Conservation (phyloP, 495 filamentous ascomycete species). For the Gamarada debralockiae region DNA sequence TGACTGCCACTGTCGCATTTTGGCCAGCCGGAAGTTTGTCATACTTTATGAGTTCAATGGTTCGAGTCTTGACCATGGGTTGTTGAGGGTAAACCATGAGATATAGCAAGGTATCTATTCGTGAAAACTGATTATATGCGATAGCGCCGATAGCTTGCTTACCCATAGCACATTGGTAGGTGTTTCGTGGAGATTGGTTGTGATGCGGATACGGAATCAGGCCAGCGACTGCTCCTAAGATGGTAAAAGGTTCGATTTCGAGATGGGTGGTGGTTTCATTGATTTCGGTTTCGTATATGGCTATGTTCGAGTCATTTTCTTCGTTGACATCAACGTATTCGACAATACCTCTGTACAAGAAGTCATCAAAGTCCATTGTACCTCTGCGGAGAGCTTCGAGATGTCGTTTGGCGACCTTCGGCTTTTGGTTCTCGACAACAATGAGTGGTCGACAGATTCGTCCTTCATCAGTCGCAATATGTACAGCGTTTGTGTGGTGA, state of each 20-base stretch:
- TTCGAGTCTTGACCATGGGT: constrained; percentile 93
- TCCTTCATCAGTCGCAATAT: constrained; percentile 95
- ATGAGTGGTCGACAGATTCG: constrained; percentile 94
- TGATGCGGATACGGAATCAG: constrained; percentile 98
- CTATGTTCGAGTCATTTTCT: constrained; percentile 93
- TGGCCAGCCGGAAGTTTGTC: constrained; percentile 96
- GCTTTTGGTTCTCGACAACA: constrained; percentile 80
- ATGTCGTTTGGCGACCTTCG: constrained; percentile 71
- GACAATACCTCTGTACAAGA: constrained; percentile 80
- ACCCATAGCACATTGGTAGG: constrained; percentile 99
- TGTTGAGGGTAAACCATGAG: constrained; percentile 97
- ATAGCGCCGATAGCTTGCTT: constrained; percentile 99
- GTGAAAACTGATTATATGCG: constrained; percentile 92
- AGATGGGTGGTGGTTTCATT: constrained; percentile 80
- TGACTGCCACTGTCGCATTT: constrained; percentile 94
- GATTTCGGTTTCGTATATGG: constrained; percentile 81
- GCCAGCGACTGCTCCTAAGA: constrained; percentile 94
- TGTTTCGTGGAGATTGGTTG: constrained; percentile 98
- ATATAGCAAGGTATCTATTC: constrained; percentile 93
- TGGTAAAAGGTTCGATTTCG: constrained; percentile 96
- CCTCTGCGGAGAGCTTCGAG: constrained; percentile 76
- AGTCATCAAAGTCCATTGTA: constrained; percentile 85
- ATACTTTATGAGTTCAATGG: constrained; percentile 95
- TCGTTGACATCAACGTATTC: constrained; percentile 98
- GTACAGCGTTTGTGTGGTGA: constrained; percentile 82